phyloP scores from a whole-genome alignment of 2,329 filamentous ascomycete species.

The Fusarium floridanum region DNA sequence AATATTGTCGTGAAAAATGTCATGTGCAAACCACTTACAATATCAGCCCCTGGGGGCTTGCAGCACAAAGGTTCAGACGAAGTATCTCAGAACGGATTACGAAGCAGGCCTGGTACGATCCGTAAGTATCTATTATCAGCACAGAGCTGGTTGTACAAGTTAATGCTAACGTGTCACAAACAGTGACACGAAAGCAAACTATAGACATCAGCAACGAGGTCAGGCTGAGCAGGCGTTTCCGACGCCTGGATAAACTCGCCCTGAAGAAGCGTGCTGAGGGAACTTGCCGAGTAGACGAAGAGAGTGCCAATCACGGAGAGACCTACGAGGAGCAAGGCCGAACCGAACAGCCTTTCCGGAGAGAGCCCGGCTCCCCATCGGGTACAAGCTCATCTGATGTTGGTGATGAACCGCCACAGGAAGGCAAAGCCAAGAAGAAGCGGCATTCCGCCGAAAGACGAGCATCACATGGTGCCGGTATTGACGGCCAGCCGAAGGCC shows the following conservation, averaged over 20 bases:
- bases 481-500: neutral
- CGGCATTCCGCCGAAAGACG: conserved; percentile 9
- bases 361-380: conserved; percentile 1
- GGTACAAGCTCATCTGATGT: conserved; percentile 6
- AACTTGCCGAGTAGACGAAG: conserved; percentile 12
- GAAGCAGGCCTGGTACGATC: conserved; percentile 28
- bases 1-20: neutral
- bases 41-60: conserved; percentile 1
- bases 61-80: neutral
- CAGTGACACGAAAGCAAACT: conserved; percentile 39
- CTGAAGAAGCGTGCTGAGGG: conserved; percentile 3
- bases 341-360: conserved; percentile 1
- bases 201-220: conserved; percentile 45
- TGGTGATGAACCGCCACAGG: conserved; percentile 4
- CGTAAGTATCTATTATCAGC: conserved; percentile 15
- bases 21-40: conserved; percentile 10
- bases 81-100: neutral
- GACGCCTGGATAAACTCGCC: conserved; percentile 14
- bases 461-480: conserved; percentile 6
- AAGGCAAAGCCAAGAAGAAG: conserved; percentile 15
- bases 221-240: conserved; percentile 49
- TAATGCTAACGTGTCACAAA: conserved; percentile 8
- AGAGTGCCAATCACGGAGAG: conserved; percentile 4
- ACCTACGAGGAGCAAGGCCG: conserved; percentile 14
- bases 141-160: neutral